phyloP scores from a whole-genome alignment of 1,284 basidiomycete genomes.

The Fistulina hepatica region DNA sequence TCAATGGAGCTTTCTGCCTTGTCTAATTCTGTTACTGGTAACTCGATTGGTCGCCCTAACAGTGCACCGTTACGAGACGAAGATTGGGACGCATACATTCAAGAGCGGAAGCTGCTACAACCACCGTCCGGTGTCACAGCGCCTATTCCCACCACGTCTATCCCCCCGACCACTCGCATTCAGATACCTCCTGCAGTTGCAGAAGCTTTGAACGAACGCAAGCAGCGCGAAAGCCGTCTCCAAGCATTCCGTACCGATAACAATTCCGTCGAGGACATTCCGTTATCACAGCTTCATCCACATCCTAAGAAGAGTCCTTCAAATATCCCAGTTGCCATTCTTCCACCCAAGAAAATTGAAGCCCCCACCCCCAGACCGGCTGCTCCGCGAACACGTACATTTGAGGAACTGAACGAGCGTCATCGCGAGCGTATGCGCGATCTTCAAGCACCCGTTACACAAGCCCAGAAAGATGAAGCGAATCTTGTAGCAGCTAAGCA shows the following conservation, averaged over 20 bases:
- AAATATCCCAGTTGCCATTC: constrained; percentile 41
- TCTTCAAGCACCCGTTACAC: constrained; percentile 63
- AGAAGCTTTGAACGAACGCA: constrained; percentile 59
- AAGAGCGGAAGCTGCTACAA: constrained; percentile 68
- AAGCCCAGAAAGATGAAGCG: constrained; percentile 60
- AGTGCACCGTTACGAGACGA: constrained; percentile 59
- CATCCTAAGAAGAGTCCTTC: constrained; percentile 26
- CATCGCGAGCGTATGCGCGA: constrained; percentile 70
- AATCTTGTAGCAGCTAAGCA: constrained; percentile 55
- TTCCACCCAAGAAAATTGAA: constrained; percentile 47
- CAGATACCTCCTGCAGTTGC: constrained; percentile 58
- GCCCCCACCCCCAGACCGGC: constrained; percentile 38
- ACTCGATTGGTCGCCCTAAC: constrained; percentile 53
- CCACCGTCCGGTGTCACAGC: constrained; percentile 68
- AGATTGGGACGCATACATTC: constrained; percentile 71
- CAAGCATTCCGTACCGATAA: constrained; percentile 28
- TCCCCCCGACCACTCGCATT: constrained; percentile 33
- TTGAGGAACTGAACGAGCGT: constrained; percentile 72
- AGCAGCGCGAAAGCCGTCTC: constrained; percentile 49
- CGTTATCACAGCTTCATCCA: constrained; percentile 35
- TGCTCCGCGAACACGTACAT: constrained; percentile 49
- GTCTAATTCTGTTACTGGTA: constrained; percentile 33
- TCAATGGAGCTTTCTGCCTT: constrained; percentile 57
- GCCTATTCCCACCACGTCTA: constrained; percentile 50
- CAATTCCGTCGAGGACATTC: constrained; percentile 41